A percentile compares a stretch with the other conserved stretches of the same genome.
Conservation (phyloP, 768 basidiomycete genomes). For the Kwoniella heveanensis region DNA sequence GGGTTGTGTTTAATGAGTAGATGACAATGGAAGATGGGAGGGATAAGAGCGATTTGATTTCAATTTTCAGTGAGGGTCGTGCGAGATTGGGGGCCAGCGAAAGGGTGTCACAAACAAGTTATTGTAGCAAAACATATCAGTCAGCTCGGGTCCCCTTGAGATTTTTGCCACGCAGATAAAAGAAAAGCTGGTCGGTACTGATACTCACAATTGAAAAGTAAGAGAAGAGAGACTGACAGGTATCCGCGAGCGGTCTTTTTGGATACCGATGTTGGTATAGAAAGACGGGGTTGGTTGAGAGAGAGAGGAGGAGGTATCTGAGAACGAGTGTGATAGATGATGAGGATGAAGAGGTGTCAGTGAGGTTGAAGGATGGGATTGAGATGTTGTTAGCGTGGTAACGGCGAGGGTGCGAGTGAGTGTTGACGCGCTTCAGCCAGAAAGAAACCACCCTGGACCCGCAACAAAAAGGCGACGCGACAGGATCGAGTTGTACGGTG, state of each 20-base stretch:
- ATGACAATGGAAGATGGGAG: background rate
- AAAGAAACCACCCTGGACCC: too few species aligned
- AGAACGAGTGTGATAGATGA: constrained; percentile 1
- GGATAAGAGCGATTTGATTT: constrained; percentile 2
- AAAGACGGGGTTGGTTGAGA: background rate
- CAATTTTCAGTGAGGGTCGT: background rate
- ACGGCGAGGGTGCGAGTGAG: background rate
- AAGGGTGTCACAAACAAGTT: background rate
- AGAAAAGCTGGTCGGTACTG: background rate
- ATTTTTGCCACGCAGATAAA: background rate
- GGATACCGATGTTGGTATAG: background rate
- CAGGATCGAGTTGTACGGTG: background rate
- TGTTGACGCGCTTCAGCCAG: background rate
- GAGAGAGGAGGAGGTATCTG: background rate
- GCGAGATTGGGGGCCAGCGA: background rate
- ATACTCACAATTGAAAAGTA: background rate
- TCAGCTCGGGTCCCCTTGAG: background rate
- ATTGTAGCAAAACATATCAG: too few species aligned
- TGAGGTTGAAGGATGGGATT: background rate
- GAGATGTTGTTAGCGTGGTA: background rate
- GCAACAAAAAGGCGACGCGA: background rate
- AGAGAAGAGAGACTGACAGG: background rate
- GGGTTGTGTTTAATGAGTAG: background rate
- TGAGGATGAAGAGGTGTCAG: background rate
- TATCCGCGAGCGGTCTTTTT: background rate